Evolutionary conservation across 2,329 filamentous ascomycete genomes (phyloP), one percentile per base, ranked within the genome.

Genomic region (Claviceps pazoutovae): DNA sequence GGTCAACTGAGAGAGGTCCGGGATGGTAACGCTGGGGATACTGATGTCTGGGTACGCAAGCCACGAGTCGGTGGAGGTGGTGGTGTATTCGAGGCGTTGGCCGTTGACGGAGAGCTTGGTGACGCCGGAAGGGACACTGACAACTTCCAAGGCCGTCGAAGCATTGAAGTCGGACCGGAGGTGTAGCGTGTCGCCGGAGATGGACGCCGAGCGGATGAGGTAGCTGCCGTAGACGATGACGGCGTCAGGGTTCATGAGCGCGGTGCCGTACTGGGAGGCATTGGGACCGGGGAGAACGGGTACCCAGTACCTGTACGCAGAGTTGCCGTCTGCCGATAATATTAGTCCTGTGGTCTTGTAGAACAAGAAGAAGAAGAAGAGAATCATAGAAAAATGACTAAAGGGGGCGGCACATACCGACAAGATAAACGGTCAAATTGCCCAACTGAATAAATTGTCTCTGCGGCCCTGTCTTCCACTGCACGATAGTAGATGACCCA

Each of bases 131-230:
- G 79, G 74, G 0, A 78, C 81, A 3, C 83, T 81, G 36, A 88
- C 77, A 21, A 91, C 71, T 56, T 89, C 84, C 14, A 91, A 65
- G 0, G 76, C 60, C 0, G 82, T 81, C 0, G 73, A 65, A 8
- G 7, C 39, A 58, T 91, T 90, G 55, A 90, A 73, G 59, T 93
- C 86, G 3, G 83, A 86, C 4, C 76, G 77, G 2, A 91, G 63
- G 13, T 76, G 71, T 4, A 91, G 70, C 1, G 74, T 73, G n/a
- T 68, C 69, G 2, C 74, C 78, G 5, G 75, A 59, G 1, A 83
- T 63, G 2, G 73, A 71, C 0, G 81, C 81, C 0, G 75, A 79
- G 6, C 84, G 76, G 38, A 85, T 62, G 0, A 87, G 71, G 59
- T 86, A 84, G 9, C 79, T 78, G 0, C 76, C 82, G 54, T 82